Conservation (phyloP, 306 rosid species). For the Fragaria vesca region DNA sequence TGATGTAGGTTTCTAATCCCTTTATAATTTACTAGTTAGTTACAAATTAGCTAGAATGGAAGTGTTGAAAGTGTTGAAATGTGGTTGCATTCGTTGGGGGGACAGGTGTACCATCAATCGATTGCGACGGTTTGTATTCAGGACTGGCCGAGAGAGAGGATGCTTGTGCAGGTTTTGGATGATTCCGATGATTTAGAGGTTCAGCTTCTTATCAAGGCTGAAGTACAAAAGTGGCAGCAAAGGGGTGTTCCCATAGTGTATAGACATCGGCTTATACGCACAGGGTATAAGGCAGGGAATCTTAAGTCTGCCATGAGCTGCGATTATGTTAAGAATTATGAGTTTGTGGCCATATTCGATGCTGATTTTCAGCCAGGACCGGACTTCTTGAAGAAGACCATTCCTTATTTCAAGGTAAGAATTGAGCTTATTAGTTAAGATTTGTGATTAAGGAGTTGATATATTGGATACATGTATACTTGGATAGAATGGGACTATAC, state of each 20-base stretch:
- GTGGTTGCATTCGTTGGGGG: constrained; percentile 21
- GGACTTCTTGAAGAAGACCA: constrained; percentile 87
- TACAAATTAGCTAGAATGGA: not conserved
- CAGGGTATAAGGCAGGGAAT: constrained; percentile 98
- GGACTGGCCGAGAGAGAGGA: constrained; percentile 97
- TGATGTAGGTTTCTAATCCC: constrained; percentile 71
- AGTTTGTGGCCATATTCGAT: constrained; percentile 95
- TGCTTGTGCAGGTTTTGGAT: constrained; percentile 93
- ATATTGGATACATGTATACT: not conserved
- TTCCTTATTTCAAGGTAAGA: constrained; percentile 92
- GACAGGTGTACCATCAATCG: constrained; percentile 97
- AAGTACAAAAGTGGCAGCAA: constrained; percentile 96
- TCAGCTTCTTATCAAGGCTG: constrained; percentile 90
- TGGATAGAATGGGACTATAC: not conserved
- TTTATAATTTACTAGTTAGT: not conserved
- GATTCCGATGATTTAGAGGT: constrained; percentile 88
- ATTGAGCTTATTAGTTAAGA: constrained; percentile 3
- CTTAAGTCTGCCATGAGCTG: constrained; percentile 97
- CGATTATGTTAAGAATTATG: constrained; percentile 91
- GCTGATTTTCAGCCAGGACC: constrained; percentile 98
- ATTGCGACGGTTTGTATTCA: constrained; percentile 85
- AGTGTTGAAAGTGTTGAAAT: constrained; percentile 1
- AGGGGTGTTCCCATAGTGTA: constrained; percentile 80
- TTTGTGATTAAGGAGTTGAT: constrained; percentile 8
- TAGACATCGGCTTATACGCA: constrained; percentile 87